Conservation (phyloP, 371 early-diverging fungal species). For the Syncephalastrum sp. region DNA sequence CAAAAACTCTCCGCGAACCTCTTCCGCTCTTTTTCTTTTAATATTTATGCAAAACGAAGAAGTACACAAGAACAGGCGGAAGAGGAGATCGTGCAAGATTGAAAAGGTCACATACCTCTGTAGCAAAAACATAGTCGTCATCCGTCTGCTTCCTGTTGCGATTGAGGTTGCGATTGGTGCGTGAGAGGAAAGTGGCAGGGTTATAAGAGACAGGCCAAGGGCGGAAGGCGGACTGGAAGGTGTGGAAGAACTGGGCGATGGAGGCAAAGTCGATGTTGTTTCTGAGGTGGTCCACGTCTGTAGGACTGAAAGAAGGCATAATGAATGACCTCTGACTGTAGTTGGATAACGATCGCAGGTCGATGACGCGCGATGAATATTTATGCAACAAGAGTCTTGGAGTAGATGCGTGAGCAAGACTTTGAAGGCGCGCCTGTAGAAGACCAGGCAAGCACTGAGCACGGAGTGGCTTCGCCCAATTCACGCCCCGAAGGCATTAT, state of each 20-base stretch:
- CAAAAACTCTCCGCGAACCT: too few species aligned
- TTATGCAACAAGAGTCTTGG: too few species aligned
- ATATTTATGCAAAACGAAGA: not conserved
- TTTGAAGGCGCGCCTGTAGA: too few species aligned
- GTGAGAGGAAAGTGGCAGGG: conserved; percentile 12
- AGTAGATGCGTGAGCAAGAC: too few species aligned
- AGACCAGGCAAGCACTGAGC: too few species aligned
- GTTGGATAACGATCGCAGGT: too few species aligned
- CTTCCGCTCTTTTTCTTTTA: too few species aligned
- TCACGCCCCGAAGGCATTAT: too few species aligned
- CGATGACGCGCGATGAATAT: too few species aligned
- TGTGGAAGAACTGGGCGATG: conserved; percentile 44
- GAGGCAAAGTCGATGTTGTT: conserved; percentile 53
- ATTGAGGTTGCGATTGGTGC: not conserved
- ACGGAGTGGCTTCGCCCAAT: too few species aligned
- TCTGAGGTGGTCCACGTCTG: conserved; percentile 30
- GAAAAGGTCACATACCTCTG: conserved; percentile 23
- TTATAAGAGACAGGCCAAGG: conserved; percentile 34
- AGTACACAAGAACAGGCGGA: not conserved
- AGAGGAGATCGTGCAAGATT: not conserved
- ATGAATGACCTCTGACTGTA: not conserved
- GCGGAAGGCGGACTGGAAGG: conserved; percentile 40
- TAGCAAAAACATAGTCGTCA: conserved; percentile 25
- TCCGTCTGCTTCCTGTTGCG: conserved; percentile 11
- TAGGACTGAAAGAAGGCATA: not conserved